These are phyloP conservation scores for Thielaviopsis populi DNA, from an alignment of 2,329 filamentous ascomycete species.

Conservation along the genomic window DNA sequence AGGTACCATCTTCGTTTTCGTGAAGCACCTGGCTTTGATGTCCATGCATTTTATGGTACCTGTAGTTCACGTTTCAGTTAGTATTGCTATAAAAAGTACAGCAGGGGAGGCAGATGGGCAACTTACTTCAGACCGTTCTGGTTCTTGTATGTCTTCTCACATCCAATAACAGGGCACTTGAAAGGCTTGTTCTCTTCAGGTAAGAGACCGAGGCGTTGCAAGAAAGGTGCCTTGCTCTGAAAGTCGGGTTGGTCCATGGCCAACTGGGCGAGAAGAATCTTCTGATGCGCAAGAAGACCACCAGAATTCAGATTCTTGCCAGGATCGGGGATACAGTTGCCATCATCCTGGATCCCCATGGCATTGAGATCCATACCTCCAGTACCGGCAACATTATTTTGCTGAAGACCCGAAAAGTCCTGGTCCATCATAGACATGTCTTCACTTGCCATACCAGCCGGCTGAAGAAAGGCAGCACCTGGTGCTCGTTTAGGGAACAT, in stretches of 20 bases:
- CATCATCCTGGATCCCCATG: conserved; percentile 25
- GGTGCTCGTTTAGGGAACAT: conserved; percentile 39
- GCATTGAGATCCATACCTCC: conserved; percentile 20
- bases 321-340: conserved; percentile 72
- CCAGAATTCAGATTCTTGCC: conserved; percentile 56
- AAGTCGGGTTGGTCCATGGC: conserved; percentile 64
- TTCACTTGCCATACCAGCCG: conserved; percentile 36
- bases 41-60: conserved; percentile 66
- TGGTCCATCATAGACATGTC: conserved; percentile 42
- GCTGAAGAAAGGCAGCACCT: conserved; percentile 11
- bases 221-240: conserved; percentile 41
- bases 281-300: conserved; percentile 39
- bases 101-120: conserved; percentile 14
- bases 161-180: conserved; percentile 93
- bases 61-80: conserved; percentile 21
- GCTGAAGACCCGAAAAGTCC: conserved; percentile 46
- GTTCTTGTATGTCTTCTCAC: conserved; percentile 99
- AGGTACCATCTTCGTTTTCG: conserved; percentile 92
- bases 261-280: conserved; percentile 52
- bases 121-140: conserved; percentile 92
- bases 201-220: conserved; percentile 44
- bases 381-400: conserved; percentile 32
- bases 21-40: conserved; percentile 95
- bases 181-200: conserved; percentile 95
- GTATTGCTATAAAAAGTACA: conserved; percentile 1